A percentile compares a stretch with the other conserved stretches of the same genome.
Evolutionary conservation across 169 alveolate species (phyloP).

Genomic region (Eimeria nieschulzi): DNA sequence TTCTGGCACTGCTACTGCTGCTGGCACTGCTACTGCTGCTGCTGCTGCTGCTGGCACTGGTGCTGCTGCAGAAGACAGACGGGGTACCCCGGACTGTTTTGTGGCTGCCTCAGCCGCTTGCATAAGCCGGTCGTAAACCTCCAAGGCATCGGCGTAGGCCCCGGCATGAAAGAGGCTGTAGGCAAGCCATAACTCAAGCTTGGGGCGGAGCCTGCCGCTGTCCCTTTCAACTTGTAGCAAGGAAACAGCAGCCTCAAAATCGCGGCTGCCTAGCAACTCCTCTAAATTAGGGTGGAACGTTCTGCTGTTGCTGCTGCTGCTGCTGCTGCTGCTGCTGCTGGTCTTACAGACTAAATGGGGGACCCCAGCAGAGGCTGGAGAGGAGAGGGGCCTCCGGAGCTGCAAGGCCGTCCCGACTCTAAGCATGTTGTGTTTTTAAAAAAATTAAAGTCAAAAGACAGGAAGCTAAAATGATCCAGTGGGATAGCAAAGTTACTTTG

Average conservation of each 20-base stretch:
- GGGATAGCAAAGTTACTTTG: too few relatives aligned
- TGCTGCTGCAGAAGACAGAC: not conserved
- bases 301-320: not conserved
- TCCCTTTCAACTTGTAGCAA: not conserved
- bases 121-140: not conserved
- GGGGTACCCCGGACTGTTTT: not conserved
- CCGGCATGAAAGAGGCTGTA: not conserved
- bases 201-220: not conserved
- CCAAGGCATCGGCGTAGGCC: slow-evolving; percentile 11
- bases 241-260: slow-evolving; percentile 3
- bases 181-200: slow-evolving; percentile 12
- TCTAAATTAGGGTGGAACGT: not conserved
- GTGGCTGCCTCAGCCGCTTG: not conserved
- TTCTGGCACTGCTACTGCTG: too few relatives aligned
- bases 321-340: not conserved
- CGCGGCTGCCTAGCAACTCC: slow-evolving; percentile 2
- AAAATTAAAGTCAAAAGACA: too few relatives aligned
- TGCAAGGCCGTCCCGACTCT: too few relatives aligned
- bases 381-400: too few relatives aligned
- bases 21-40: not conserved
- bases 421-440: too few relatives aligned
- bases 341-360: not conserved
- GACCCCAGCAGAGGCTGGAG: too few relatives aligned
- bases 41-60: too few relatives aligned
- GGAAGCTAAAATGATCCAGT: too few relatives aligned